phyloP scores from a whole-genome alignment of 352 stramenopile genomes.

The Phytophthora ramorum region DNA sequence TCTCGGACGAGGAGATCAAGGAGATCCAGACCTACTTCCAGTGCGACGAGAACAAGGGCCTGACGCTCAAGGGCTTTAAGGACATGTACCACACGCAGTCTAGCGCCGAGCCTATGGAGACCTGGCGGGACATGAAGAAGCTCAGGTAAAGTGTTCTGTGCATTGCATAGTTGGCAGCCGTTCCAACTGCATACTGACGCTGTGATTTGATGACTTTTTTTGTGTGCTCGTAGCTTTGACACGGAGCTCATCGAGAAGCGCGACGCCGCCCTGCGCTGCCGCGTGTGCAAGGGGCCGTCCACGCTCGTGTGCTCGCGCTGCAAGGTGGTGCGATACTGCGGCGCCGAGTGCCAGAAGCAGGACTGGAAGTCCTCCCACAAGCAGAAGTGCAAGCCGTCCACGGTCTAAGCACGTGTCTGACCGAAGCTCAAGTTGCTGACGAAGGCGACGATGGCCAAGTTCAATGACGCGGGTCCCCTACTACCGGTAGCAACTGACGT shows the following conservation, averaged over 20 bases:
- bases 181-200: conserved; percentile 14
- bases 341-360: conserved; percentile 88
- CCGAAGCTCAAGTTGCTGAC: conserved; percentile 32
- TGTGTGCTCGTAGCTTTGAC: conserved; percentile 49
- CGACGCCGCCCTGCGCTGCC: conserved; percentile 76
- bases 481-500: conserved; percentile 30
- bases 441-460: conserved; percentile 23
- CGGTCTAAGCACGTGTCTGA: conserved; percentile 35
- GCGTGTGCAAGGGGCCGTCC: conserved; percentile 80
- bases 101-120: conserved; percentile 89
- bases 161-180: neutral
- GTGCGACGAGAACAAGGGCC: conserved; percentile 91
- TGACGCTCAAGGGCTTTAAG: conserved; percentile 91
- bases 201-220: conserved; percentile 3
- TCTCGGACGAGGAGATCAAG: conserved; percentile 90
- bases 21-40: conserved; percentile 94
- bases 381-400: conserved; percentile 80
- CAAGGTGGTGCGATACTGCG: conserved; percentile 89
- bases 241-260: conserved; percentile 80
- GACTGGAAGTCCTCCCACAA: conserved; percentile 90
- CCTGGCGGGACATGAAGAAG: conserved; percentile 91
- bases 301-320: conserved; percentile 88
- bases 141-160: conserved; percentile 64
- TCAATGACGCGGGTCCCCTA: conserved; percentile 7
- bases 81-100: conserved; percentile 94